These are phyloP conservation scores for Lachancea thermotolerans DNA, from an alignment of 805 yeast genomes.

Conservation along the genomic window DNA sequence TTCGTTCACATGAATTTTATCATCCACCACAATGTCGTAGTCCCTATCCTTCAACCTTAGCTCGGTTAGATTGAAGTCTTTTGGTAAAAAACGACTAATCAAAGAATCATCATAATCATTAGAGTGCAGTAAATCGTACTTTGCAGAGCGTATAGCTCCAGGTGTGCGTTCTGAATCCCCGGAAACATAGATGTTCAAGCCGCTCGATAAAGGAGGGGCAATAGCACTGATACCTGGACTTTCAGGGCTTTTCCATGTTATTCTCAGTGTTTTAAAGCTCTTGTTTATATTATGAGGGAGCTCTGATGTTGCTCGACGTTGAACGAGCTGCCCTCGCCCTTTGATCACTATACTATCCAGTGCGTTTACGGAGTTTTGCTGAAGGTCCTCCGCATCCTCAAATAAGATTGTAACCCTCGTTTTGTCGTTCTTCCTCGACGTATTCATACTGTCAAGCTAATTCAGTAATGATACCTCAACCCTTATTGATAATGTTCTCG, in stretches of 20 bases:
- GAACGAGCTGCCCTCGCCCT: conserved; percentile 9
- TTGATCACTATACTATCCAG: conserved; percentile 10
- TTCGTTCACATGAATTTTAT: conserved; percentile 16
- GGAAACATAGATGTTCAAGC: conserved; percentile 17
- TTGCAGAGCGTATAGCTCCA: conserved; percentile 10
- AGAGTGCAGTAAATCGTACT: conserved; percentile 13
- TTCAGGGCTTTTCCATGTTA: conserved; percentile 13
- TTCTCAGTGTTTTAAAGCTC: conserved; percentile 1
- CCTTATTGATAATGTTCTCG: too few species aligned
- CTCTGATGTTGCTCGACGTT: conserved; percentile 1
- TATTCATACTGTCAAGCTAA: neutral
- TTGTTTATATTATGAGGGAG: neutral
- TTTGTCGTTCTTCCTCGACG: neutral
- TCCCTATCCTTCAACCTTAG: conserved; percentile 4
- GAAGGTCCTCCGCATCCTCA: conserved; percentile 1
- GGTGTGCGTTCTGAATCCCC: neutral
- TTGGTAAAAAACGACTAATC: neutral
- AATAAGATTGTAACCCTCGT: conserved; percentile 18
- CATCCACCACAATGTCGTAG: conserved; percentile 14
- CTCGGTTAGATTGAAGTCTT: neutral
- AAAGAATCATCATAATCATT: conserved; percentile 6
- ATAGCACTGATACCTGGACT: conserved; percentile 3
- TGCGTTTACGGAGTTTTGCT: neutral
- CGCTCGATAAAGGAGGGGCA: conserved; percentile 12
- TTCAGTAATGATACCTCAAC: too few species aligned